phyloP scores from a whole-genome alignment of 1,139 yeast species.

The Meyerozyma smithsonii region DNA sequence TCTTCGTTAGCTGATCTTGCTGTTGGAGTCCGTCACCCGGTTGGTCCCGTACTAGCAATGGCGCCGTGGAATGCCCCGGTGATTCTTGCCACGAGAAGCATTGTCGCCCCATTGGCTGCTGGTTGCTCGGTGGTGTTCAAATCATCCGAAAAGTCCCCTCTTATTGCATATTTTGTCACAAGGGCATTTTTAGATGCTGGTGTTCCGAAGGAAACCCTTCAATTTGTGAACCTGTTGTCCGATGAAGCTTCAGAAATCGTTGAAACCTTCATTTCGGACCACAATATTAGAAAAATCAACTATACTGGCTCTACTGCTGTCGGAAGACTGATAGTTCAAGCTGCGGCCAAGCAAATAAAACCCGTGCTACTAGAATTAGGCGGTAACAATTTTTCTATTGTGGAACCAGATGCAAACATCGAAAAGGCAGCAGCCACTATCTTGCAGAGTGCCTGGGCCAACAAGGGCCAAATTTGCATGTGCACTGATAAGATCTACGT shows the following conservation, averaged over 20 bases:
- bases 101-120: conserved; percentile 44
- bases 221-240: conserved; percentile 29
- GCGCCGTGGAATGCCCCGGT: conserved; percentile 50
- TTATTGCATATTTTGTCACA: conserved; percentile 24
- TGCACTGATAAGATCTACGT: conserved; percentile 34
- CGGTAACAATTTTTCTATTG: conserved; percentile 36
- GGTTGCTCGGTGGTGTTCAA: conserved; percentile 46
- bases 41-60: conserved; percentile 42
- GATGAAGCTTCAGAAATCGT: conserved; percentile 21
- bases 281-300: conserved; percentile 28
- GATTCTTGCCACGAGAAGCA: conserved; percentile 32
- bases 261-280: conserved; percentile 22
- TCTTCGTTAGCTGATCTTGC: conserved; percentile 32
- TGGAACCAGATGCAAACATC: conserved; percentile 31
- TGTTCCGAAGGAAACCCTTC: conserved; percentile 30
- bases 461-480: conserved; percentile 47
- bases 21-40: conserved; percentile 29
- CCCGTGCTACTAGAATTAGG: conserved; percentile 53
- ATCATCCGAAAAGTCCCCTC: conserved; percentile 35
- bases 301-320: conserved; percentile 43
- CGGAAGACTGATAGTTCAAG: conserved; percentile 29
- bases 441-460: conserved; percentile 33
- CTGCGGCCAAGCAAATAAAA: conserved; percentile 31
- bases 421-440: conserved; percentile 24
- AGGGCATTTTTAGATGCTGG: conserved; percentile 35